These are phyloP conservation scores for Neopestalotiopsis sp. DNA, from an alignment of 2,329 filamentous ascomycete genomes.

Conservation along the genomic window DNA sequence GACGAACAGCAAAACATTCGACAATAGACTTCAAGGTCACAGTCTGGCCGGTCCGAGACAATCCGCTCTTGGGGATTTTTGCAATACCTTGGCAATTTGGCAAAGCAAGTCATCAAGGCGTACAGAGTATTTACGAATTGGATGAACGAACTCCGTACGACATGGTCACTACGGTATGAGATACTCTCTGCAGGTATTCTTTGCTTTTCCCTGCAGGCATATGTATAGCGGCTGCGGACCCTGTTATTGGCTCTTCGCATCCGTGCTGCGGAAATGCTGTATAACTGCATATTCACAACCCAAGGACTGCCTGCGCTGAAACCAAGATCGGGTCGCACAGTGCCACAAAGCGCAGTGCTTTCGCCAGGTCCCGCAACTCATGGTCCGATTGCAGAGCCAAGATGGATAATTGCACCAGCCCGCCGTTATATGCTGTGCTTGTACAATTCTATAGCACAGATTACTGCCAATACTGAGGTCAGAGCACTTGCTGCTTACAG, in stretches of 20 bases:
- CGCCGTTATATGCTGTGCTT: background rate
- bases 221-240: background rate
- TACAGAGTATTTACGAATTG: background rate
- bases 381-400: background rate
- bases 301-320: background rate
- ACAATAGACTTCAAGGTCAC: background rate
- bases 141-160: background rate
- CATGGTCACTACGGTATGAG: background rate
- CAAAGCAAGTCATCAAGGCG: background rate
- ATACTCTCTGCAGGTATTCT: background rate
- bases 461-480: background rate
- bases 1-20: background rate
- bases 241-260: background rate
- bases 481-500: too few relatives aligned
- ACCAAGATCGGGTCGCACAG: conserved; percentile 1
- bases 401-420: background rate
- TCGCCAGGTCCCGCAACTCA: background rate
- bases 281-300: background rate
- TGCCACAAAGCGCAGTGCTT: background rate
- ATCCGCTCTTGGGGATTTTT: background rate
- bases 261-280: background rate
- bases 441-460: background rate
- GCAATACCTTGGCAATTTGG: background rate
- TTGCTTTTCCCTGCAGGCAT: background rate
- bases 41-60: background rate